Evolutionary conservation across 331 rosid genomes (phyloP).

Genomic region (Malus hybrid): DNA sequence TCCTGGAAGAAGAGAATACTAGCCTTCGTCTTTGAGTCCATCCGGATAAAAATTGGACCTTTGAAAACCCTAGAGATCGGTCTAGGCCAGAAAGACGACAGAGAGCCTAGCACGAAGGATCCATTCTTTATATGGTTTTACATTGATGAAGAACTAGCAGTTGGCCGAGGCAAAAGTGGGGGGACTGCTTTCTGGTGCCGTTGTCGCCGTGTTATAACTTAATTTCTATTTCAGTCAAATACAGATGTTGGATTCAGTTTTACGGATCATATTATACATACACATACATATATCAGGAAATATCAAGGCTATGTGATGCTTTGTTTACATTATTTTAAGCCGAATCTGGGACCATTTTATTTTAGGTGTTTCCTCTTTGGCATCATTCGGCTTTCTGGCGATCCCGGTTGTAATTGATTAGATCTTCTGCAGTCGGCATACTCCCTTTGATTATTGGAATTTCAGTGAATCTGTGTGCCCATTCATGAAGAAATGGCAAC

Average conservation of each 20-base stretch:
- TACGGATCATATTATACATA: not conserved
- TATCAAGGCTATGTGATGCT: not conserved
- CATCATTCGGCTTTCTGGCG: not conserved
- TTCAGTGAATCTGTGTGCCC: slow-evolving; percentile 35
- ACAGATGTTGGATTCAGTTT: not conserved
- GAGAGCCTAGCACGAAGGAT: slow-evolving; percentile 66
- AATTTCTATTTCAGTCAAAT: slow-evolving; percentile 1
- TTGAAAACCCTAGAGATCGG: slow-evolving; percentile 61
- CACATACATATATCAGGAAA: not conserved
- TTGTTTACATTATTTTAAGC: not conserved
- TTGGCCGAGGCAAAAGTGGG: slow-evolving; percentile 80
- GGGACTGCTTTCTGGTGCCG: slow-evolving; percentile 92
- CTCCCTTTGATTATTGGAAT: slow-evolving; percentile 35
- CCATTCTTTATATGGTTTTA: slow-evolving; percentile 94
- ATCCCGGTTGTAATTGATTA: slow-evolving; percentile 17
- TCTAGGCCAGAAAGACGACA: slow-evolving; percentile 68
- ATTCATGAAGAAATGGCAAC: slow-evolving; percentile 45
- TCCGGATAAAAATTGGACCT: slow-evolving; percentile 70
- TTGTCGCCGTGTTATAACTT: slow-evolving; percentile 43
- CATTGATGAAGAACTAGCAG: slow-evolving; percentile 83
- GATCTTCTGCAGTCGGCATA: slow-evolving; percentile 34
- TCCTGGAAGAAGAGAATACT: slow-evolving; percentile 70
- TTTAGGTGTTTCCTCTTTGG: not conserved
- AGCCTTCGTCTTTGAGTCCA: slow-evolving; percentile 62
- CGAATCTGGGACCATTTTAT: not conserved